Conservation (phyloP, 2,329 filamentous ascomycete genomes). For the Cercospora sp. region DNA sequence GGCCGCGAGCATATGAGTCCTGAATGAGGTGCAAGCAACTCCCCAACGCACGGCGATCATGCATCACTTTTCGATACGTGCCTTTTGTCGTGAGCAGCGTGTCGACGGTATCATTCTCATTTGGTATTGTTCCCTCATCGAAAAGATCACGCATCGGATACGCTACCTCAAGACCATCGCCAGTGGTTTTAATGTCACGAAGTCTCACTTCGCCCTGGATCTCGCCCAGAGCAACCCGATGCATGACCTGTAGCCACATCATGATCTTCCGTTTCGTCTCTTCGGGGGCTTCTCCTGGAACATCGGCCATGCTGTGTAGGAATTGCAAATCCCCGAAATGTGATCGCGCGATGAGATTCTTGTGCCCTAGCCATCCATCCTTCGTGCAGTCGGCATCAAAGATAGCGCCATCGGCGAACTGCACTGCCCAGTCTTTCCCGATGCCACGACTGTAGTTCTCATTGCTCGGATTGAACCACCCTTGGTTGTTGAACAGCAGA, state of each 20-base stretch:
- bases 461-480: constrained; percentile 5
- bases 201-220: not conserved
- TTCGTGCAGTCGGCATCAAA: constrained; percentile 6
- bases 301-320: constrained; percentile 15
- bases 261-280: constrained; percentile 12
- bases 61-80: constrained; percentile 9
- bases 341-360: constrained; percentile 14
- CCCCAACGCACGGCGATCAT: constrained; percentile 6
- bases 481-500: constrained; percentile 11
- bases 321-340: constrained; percentile 17
- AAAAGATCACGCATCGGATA: constrained; percentile 9
- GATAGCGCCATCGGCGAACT: constrained; percentile 9
- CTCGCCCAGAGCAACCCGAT: constrained; percentile 9
- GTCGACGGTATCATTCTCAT: constrained; percentile 1
- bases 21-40: constrained; percentile 16
- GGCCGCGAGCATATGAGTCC: constrained; percentile 16
- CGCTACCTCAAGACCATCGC: not conserved
- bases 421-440: constrained; percentile 13
- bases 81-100: constrained; percentile 7
- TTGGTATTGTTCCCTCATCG: constrained; percentile 3
- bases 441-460: constrained; percentile 13
- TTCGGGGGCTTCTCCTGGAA: not conserved
- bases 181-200: not conserved
- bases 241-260: constrained; percentile 15
- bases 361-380: constrained; percentile 13